Percentiles rank a stretch among this genome's conserved stretches.
These are phyloP conservation scores for Dactylellina cionopaga DNA, from an alignment of 2,329 filamentous ascomycete species.

Conservation along the genomic window DNA sequence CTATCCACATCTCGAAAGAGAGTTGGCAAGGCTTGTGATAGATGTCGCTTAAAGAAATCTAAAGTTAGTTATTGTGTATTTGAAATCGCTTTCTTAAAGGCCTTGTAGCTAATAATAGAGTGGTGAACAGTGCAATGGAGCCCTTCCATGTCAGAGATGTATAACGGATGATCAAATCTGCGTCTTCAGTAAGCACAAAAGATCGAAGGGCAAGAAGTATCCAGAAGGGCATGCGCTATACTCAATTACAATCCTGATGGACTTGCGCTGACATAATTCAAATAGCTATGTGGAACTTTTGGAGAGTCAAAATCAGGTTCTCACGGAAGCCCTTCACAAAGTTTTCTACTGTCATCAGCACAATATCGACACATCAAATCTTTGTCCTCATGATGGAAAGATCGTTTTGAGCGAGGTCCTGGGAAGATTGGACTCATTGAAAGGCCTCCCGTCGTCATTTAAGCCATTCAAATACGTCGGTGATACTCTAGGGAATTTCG, in stretches of 20 bases:
- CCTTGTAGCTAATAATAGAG: background rate
- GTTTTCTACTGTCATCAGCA: conserved; percentile 47
- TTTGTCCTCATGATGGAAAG: conserved; percentile 49
- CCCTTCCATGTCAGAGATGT: conserved; percentile 46
- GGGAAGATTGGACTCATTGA: conserved; percentile 35
- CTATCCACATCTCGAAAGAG: conserved; percentile 47
- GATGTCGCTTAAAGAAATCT: conserved; percentile 51
- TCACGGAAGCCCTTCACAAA: conserved; percentile 45
- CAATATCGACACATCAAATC: conserved; percentile 37
- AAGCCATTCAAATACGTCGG: conserved; percentile 39
- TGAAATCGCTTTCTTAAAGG: background rate
- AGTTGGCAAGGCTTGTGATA: conserved; percentile 48
- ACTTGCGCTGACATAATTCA: background rate
- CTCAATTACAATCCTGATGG: background rate
- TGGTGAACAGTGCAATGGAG: conserved; percentile 24
- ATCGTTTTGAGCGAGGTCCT: conserved; percentile 47
- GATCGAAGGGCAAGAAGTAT: conserved; percentile 49
- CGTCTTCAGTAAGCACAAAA: conserved; percentile 46
- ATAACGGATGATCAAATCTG: conserved; percentile 48
- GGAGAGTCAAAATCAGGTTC: conserved; percentile 48
- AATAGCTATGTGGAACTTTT: conserved; percentile 42
- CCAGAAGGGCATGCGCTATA: conserved; percentile 39
- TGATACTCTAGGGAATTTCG: conserved; percentile 44
- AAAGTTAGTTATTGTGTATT: conserved; percentile 11
- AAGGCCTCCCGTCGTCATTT: conserved; percentile 38